Evolutionary conservation across 139 green algal genomes (phyloP), one percentile per base, ranked within the genome.

Genomic region (Closterium sp.): DNA sequence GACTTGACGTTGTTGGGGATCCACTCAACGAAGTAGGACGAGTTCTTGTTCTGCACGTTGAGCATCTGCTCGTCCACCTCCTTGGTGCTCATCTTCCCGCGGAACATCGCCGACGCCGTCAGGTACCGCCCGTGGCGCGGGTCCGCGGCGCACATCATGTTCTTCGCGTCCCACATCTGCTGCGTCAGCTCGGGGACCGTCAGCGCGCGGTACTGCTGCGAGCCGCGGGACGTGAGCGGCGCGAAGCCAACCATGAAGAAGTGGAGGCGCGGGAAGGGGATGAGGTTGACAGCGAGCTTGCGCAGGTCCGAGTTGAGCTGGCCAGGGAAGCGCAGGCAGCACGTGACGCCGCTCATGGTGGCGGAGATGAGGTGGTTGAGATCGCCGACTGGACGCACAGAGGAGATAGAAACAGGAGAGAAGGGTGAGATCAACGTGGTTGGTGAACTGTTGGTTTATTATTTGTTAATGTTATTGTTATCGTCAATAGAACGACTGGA

Each of bases 221-320:
- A 98, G 93, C 98, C 98, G 92, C 98, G 97, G 50, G 96, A 98
- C 79, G 98, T 99, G 22, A 99, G 96, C 10, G 98, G 98, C 6
- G 98, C 97, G 95, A 99, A 99, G 93, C 98, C 98, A 62, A 99
- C 97, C 98, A 99, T 99, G 97, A 99, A 99, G 96, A 99, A 99
- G 97, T 99, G 98, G 32, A 99, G 97, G 86, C 98, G 97, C 31
- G 98, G 98, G 97, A 99, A 99, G 93, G 98, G 98, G 93, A 99
- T 98, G 88, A 99, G 95, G 97, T 99, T 99, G 86, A 99, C 98
- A 0, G 98, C 98, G 92, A 99, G 96, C 97, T 99, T 99, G 93
- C 98, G 96, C 95, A 99, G 96, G 96, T 99, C 98, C 91, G 97
- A 97, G 95, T 99, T 99, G 89, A 99, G 96, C 97, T 99, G 98